Base-by-base conservation (phyloP, 169 alveolate species). In the Pseudocohnilembus persalinus region DNA sequence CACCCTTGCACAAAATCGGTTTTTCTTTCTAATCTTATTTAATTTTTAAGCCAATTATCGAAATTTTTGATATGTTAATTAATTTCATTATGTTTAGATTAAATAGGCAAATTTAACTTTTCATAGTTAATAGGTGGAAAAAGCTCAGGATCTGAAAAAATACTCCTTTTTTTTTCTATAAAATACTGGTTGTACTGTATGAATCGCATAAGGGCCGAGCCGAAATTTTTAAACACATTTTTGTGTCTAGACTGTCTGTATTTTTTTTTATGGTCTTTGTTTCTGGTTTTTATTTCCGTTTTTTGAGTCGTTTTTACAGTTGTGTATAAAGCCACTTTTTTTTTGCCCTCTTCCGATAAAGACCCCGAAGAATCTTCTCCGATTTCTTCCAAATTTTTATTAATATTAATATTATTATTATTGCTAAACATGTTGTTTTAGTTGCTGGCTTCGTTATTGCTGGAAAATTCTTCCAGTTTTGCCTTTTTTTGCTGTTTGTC, bases 181-280 rank as follows among this genome's bases (percentile, higher is more conserved):
- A 79, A 35, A 49, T 34, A 26, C 27, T 35, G 29, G 76, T 79
- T 79, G 20, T 49, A 79, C 11, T 35, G 31, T 6, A 79, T 79
- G 29, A 79, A 79, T 20, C 84, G 74, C 20, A 49, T 72, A 0
- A 79, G 33, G 20, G 84, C 73, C 29, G 75, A 68, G 1, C 84
- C 84, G 20, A 79, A 79, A 29, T 79, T 79, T 79, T 79, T 79
- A 33, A 79, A 79, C 24, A 79, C 84, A 64, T 79, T 79, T 64
- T 79, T 79, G 63, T 79, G 84, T 16, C 84, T 79, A 29, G 75
- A 34, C 64, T 79, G 29, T 79, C 84, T 79, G 63, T 79, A 79
- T 29, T 79, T 49, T 49, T 49, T 49, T 49, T 49, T 49, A 20
- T 49, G 68, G 20, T 49, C 68, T 49, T 49, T 49, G 20, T 49